Evolutionary conservation across 306 rosid species (phyloP), one percentile per base, ranked within the genome.

Genomic region (Carpinus fangiana): DNA sequence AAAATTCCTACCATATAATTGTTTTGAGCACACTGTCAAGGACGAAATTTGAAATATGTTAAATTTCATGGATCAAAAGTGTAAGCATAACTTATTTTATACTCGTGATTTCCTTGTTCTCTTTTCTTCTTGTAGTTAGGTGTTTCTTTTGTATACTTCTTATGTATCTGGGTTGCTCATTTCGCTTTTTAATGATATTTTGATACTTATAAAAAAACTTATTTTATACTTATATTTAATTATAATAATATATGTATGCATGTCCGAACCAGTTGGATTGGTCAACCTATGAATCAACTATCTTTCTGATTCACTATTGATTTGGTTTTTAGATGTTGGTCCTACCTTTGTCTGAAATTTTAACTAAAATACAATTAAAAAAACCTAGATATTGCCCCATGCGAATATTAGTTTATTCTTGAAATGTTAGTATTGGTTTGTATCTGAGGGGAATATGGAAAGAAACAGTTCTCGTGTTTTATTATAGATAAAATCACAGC

Each of bases 381-480:
- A 43, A 71, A 67, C 11, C 31, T 55, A 11, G 4, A 7, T 28
- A 66, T 70, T 57, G 47, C 23, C 16, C 75, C 45, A 28, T 38
- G 43, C 38, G 43, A 14, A 34, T 62, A 54, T 26, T 53, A 18
- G 47, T 10, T 8, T 67, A n/a, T 68, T 47, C 38, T 31, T 69
- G 70, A 26, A 70, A n/a, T 47, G 26, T 9, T 21, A 18, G 16
- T 38, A 9, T 59, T 20, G 53, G 43, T 61, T 34, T 50, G 38
- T 48, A 3, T 59, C 26, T 71, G 38, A 38, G 46, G 70, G 20
- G 31, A n/a, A 64, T 62, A 9, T n/a, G 31, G 43, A 60, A 78
- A 60, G 17, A 12, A 78, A 14, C 34, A 81, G 73, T 70, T 79
- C 46, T 14, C 74, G 47, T 76, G 60, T 73, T 65, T 21, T 53